These are phyloP conservation scores for Candida sp. DNA, from an alignment of 1,139 yeast species.

Conservation along the genomic window DNA sequence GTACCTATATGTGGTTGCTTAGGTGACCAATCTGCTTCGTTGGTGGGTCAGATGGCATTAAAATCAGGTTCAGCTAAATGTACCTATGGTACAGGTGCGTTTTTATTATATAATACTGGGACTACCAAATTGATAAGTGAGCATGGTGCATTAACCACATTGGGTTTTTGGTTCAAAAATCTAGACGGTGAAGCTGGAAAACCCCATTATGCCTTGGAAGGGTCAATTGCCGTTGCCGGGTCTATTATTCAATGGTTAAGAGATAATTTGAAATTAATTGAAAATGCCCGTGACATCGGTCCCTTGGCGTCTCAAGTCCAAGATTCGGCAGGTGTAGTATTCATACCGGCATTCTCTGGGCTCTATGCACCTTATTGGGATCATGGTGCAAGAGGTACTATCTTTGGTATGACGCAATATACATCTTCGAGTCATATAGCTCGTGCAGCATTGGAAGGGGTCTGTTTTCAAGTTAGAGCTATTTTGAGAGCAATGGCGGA, in stretches of 20 bases:
- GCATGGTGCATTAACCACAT: conserved; percentile 85
- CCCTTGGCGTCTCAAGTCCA: conserved; percentile 82
- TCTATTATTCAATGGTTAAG: conserved; percentile 93
- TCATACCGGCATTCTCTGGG: conserved; percentile 94
- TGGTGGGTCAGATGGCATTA: conserved; percentile 90
- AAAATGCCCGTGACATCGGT: conserved; percentile 83
- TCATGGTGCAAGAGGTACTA: conserved; percentile 88
- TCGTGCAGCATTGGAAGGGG: conserved; percentile 93
- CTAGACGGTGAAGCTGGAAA: conserved; percentile 47
- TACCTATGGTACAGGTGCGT: conserved; percentile 98
- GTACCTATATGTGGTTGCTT: conserved; percentile 86
- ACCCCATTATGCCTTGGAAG: conserved; percentile 91
- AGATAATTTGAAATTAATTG: conserved; percentile 82
- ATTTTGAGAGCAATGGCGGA: conserved; percentile 87
- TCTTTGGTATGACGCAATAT: conserved; percentile 89
- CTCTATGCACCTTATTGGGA: conserved; percentile 97
- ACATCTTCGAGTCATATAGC: conserved; percentile 87
- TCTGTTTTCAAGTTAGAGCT: conserved; percentile 91
- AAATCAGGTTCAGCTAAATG: conserved; percentile 86
- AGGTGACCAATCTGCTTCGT: conserved; percentile 93
- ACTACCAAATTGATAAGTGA: conserved; percentile 57
- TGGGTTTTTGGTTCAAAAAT: conserved; percentile 86
- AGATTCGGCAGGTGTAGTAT: conserved; percentile 88
- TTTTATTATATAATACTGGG: conserved; percentile 88
- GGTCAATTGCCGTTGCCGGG: conserved; percentile 96